Conservation (phyloP, 306 rosid genomes). For the Lotus japonicus region DNA sequence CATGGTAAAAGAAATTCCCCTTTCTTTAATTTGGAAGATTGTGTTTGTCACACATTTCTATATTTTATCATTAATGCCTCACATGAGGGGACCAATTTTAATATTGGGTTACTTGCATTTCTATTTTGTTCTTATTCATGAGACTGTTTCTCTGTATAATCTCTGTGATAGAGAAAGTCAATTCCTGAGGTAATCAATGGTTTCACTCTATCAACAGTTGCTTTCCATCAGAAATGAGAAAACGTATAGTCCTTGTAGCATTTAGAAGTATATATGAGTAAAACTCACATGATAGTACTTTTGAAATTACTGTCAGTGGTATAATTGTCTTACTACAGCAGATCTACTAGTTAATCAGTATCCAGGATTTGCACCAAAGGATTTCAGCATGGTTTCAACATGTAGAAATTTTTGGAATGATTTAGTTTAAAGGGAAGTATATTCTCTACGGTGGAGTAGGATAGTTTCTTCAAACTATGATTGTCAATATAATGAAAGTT, state of each 20-base stretch:
- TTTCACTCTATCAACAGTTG: conserved; percentile 32
- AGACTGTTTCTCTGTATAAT: conserved; percentile 18
- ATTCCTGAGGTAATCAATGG: conserved; percentile 19
- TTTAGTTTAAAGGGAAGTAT: no score
- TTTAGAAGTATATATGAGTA: background rate
- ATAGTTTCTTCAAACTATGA: no score
- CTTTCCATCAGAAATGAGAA: conserved; percentile 22
- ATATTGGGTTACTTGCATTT: conserved; percentile 1
- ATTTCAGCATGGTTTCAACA: no score
- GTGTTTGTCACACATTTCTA: conserved; percentile 25
- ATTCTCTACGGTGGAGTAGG: no score
- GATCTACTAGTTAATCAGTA: no score
- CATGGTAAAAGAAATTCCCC: conserved; percentile 11
- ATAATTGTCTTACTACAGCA: no score
- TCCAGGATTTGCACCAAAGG: no score
- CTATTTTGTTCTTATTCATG: conserved; percentile 24
- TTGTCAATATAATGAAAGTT: no score
- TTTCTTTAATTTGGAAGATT: conserved; percentile 28
- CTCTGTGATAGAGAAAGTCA: conserved; percentile 24
- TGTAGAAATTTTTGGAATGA: no score
- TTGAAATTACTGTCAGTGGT: background rate
- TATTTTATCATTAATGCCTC: conserved; percentile 24
- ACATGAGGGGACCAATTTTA: conserved; percentile 28
- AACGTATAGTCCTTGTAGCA: background rate
- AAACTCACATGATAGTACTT: background rate